These are phyloP conservation scores for Dryas octopetala DNA, from an alignment of 306 rosid genomes.

Conservation along the genomic window DNA sequence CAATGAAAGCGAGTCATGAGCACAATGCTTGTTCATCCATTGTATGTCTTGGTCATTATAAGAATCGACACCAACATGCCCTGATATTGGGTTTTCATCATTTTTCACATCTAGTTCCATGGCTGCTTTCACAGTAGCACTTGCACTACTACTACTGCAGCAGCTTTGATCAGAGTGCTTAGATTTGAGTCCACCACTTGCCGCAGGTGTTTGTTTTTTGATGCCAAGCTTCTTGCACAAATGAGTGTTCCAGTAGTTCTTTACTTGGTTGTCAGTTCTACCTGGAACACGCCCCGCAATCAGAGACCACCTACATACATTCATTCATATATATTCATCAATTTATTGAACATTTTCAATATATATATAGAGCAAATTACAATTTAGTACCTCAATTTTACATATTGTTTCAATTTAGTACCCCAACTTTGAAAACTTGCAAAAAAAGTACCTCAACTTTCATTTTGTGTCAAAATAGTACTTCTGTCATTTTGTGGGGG, in stretches of 20 bases:
- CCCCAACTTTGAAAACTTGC: too few relatives aligned
- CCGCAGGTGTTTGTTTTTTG: slow-evolving; percentile 4
- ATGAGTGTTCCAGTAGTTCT: slow-evolving; percentile 38
- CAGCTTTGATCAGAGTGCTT: neutral
- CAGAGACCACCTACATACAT: slow-evolving; percentile 34
- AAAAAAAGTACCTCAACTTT: too few relatives aligned
- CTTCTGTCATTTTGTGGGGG: too few relatives aligned
- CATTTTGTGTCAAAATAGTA: too few relatives aligned
- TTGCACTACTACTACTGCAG: neutral
- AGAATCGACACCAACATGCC: neutral
- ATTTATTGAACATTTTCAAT: too few relatives aligned
- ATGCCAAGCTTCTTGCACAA: slow-evolving; percentile 32
- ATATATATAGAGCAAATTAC: too few relatives aligned
- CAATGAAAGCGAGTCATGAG: neutral
- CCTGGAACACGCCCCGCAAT: slow-evolving; percentile 41
- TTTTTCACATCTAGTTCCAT: neutral
- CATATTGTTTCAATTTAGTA: too few relatives aligned
- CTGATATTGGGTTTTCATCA: neutral
- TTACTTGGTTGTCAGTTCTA: slow-evolving; percentile 38
- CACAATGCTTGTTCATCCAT: neutral
- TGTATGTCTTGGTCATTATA: neutral
- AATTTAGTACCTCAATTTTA: too few relatives aligned
- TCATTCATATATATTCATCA: too few relatives aligned
- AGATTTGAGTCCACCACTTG: too few relatives aligned
- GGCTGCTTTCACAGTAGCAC: neutral